Conservation (phyloP, 768 basidiomycete species). For the Sarcomyxa edulis region DNA sequence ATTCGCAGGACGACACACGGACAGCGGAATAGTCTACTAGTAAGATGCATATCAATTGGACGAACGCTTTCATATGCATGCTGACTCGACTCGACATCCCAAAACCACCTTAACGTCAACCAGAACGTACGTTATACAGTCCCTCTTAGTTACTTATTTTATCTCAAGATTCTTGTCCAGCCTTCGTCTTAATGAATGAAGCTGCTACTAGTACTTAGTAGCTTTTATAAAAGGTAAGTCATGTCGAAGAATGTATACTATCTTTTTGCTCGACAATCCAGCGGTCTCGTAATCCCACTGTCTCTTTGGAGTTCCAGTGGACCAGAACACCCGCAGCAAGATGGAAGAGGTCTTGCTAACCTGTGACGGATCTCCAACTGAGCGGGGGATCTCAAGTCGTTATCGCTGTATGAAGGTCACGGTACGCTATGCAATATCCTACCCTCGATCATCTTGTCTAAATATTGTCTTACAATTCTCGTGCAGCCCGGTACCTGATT, state of each 20-base stretch:
- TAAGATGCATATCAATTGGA: no score
- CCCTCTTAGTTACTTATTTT: no score
- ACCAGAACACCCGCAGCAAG: slow-evolving; percentile 83
- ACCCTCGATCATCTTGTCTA: slow-evolving; percentile 5
- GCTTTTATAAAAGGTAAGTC: slow-evolving; percentile 85
- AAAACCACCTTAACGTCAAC: no score
- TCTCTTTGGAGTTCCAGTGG: slow-evolving; percentile 90
- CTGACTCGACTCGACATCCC: no score
- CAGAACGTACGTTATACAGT: no score
- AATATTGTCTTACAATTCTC: slow-evolving; percentile 8
- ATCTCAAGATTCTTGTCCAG: no score
- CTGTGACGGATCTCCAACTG: slow-evolving; percentile 75
- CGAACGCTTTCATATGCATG: no score
- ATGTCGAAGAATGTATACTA: slow-evolving; percentile 95
- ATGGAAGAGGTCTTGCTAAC: slow-evolving; percentile 74
- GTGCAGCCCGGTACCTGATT: slow-evolving; percentile 22
- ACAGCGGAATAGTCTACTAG: no score
- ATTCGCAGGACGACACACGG: no score
- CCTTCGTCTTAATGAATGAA: no score
- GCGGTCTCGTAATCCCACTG: slow-evolving; percentile 75
- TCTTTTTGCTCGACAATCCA: slow-evolving; percentile 85
- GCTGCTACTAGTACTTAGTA: slow-evolving; percentile 88
- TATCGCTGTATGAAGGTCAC: slow-evolving; percentile 36
- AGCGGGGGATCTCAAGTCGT: slow-evolving; percentile 76
- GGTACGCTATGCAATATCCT: no score